Percentiles rank a stretch among this genome's conserved stretches.
phyloP scores from a whole-genome alignment of 2,329 filamentous ascomycete genomes.

The Clathrospora elynae region DNA sequence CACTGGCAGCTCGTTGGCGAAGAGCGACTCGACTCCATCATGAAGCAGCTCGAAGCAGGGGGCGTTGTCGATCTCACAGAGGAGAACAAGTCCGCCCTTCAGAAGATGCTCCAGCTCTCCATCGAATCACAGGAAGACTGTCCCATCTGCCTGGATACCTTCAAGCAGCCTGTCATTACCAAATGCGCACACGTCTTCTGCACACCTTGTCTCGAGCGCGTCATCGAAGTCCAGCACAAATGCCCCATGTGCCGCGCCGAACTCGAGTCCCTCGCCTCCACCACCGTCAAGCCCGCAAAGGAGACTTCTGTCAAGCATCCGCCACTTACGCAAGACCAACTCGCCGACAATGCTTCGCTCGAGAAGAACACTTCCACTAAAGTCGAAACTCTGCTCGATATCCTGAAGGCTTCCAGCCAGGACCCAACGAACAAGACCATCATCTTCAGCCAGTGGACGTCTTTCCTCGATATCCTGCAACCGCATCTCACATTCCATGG shows the following conservation, averaged over 20 bases:
- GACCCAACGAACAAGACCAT: slow-evolving; percentile 69
- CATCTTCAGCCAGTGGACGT: slow-evolving; percentile 79
- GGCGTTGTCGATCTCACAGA: slow-evolving; percentile 71
- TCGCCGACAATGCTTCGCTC: slow-evolving; percentile 62
- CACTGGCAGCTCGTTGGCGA: slow-evolving; percentile 84
- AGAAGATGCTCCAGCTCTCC: slow-evolving; percentile 74
- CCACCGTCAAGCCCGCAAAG: slow-evolving; percentile 69
- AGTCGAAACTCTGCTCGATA: slow-evolving; percentile 76
- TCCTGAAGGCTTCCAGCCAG: slow-evolving; percentile 70
- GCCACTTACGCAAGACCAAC: slow-evolving; percentile 29
- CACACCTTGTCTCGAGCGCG: slow-evolving; percentile 71
- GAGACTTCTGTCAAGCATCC: slow-evolving; percentile 48
- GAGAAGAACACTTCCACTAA: slow-evolving; percentile 70
- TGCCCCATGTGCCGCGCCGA: slow-evolving; percentile 83
- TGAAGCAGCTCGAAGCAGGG: slow-evolving; percentile 70
- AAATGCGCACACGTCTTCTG: slow-evolving; percentile 84
- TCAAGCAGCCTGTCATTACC: slow-evolving; percentile 78
- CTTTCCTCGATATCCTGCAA: slow-evolving; percentile 74
- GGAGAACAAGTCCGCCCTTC: slow-evolving; percentile 73
- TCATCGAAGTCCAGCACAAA: slow-evolving; percentile 75
- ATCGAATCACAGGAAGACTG: slow-evolving; percentile 85
- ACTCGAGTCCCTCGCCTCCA: slow-evolving; percentile 54
- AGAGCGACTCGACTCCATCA: slow-evolving; percentile 70
- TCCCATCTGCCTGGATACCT: slow-evolving; percentile 75
- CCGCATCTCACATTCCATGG: slow-evolving; percentile 65